A percentile compares a stretch with the other conserved stretches of the same genome.
Conservation (phyloP, 805 yeast species). For the Spathaspora passalidarum region DNA sequence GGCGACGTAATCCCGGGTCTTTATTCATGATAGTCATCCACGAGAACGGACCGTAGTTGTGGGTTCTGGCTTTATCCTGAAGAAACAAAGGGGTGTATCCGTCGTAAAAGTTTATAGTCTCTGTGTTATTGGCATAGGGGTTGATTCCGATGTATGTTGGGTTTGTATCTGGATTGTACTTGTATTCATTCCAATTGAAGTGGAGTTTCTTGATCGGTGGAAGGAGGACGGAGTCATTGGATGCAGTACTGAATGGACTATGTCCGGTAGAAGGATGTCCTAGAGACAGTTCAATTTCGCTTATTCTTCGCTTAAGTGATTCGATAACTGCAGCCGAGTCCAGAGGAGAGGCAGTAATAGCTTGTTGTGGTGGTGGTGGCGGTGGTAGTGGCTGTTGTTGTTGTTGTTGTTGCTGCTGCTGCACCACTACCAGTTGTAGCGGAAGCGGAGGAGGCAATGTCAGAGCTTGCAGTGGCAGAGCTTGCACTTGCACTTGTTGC, state of each 20-base stretch:
- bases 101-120: conserved; percentile 37
- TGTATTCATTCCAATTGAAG: conserved; percentile 7
- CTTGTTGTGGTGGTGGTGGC: neutral
- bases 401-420: neutral
- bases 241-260: neutral
- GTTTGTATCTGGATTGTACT: conserved; percentile 7
- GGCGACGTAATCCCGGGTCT: conserved; percentile 30
- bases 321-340: neutral
- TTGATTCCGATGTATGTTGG: conserved; percentile 19
- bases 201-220: conserved; percentile 1
- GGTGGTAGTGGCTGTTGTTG: neutral
- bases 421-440: neutral
- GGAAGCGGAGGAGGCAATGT: neutral
- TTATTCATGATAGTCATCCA: conserved; percentile 47
- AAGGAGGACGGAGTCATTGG: neutral
- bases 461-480: neutral
- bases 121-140: conserved; percentile 25
- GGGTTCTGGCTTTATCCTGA: conserved; percentile 34
- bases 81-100: conserved; percentile 43
- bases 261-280: neutral
- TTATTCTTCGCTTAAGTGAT: conserved; percentile 3
- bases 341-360: neutral
- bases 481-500: neutral
- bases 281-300: neutral
- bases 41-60: conserved; percentile 52